These are phyloP conservation scores for Sclerotinia subarctica DNA, from an alignment of 2,329 filamentous ascomycete species.

Conservation along the genomic window DNA sequence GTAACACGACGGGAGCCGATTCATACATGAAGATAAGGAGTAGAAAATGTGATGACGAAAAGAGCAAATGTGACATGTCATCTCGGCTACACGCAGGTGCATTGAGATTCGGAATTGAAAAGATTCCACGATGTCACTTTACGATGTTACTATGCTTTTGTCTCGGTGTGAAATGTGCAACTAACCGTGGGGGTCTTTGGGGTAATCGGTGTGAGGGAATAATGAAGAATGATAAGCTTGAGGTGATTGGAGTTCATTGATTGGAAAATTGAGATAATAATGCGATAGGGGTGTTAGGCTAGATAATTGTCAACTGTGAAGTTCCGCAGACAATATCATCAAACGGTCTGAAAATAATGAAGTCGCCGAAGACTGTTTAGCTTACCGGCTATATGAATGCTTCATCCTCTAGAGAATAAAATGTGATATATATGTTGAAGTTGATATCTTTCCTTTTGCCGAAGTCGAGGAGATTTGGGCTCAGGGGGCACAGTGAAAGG, in stretches of 20 bases:
- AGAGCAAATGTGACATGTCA: constrained; percentile 6
- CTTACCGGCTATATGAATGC: background rate
- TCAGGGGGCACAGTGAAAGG: constrained; percentile 1
- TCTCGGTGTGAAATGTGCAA: background rate
- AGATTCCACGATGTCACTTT: constrained; percentile 6
- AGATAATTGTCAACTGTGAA: background rate
- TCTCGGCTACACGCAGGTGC: constrained; percentile 3
- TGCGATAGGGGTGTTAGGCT: background rate
- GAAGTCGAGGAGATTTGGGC: background rate
- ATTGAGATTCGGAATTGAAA: constrained; percentile 10
- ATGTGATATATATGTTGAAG: background rate
- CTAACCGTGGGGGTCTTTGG: background rate
- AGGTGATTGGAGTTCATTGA: background rate
- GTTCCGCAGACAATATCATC: background rate
- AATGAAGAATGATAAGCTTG: background rate
- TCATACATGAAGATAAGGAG: constrained; percentile 3
- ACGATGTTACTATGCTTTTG: constrained; percentile 1
- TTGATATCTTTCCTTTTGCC: constrained; percentile 4
- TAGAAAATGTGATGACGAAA: background rate
- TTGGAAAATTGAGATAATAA: background rate
- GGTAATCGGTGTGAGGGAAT: background rate
- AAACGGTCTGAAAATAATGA: background rate
- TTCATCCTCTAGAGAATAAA: background rate
- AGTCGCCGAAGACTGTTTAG: background rate
- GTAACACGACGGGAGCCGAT: constrained; percentile 6